Evolutionary conservation across 768 basidiomycete genomes (phyloP).

Genomic region (Hysterangium stoloniferum): DNA sequence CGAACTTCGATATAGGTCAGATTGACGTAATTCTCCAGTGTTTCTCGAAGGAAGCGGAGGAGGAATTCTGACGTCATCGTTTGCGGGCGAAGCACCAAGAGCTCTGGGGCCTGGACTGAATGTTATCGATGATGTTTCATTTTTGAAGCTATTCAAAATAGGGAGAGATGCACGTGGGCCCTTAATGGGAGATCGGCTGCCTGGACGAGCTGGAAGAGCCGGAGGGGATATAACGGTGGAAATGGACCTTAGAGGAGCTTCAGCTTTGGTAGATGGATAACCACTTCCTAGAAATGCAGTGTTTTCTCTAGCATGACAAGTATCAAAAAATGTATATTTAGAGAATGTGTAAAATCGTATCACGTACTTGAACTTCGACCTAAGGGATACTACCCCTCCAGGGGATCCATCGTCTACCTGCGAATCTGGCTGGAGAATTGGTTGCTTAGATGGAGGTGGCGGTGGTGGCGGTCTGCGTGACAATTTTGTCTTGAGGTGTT

Average conservation of each 20-base stretch:
- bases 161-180: conserved; percentile 3
- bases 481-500: conserved; percentile 2
- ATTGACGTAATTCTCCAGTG: neutral
- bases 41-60: conserved; percentile 16
- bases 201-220: conserved; percentile 28
- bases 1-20: neutral
- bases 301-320: neutral
- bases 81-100: neutral
- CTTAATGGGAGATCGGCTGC: conserved; percentile 32
- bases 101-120: neutral
- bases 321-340: neutral
- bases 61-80: conserved; percentile 4
- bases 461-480: conserved; percentile 5
- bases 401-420: conserved; percentile 6
- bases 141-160: neutral
- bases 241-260: neutral
- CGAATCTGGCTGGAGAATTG: neutral
- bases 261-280: neutral
- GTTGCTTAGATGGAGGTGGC: conserved; percentile 4
- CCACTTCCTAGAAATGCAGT: neutral
- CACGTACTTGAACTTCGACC: conserved; percentile 43
- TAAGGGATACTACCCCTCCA: conserved; percentile 34
- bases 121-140: neutral
- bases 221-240: conserved; percentile 9
- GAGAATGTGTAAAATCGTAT: neutral